phyloP scores from a whole-genome alignment of 345 rosid genomes.

The Murraya koenigii region DNA sequence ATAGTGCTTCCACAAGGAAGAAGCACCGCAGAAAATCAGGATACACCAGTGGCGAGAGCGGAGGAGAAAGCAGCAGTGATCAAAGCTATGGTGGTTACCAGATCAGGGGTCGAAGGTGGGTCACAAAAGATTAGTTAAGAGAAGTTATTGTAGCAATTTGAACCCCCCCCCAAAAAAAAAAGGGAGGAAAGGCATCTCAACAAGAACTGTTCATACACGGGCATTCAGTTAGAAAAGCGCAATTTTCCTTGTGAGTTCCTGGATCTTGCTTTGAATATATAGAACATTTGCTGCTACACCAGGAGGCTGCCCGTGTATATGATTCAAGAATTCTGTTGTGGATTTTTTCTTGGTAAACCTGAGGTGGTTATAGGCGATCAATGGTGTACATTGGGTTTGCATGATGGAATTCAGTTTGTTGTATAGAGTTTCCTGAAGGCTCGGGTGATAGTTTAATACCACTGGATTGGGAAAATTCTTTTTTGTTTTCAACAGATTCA shows the following conservation, averaged over 20 bases:
- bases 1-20: constrained; percentile 67
- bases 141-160: neutral
- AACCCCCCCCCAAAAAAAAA: neutral
- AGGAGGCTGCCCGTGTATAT: constrained; percentile 8
- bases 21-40: constrained; percentile 73
- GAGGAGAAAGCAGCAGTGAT: constrained; percentile 96
- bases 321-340: constrained; percentile 4
- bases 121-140: constrained; percentile 58
- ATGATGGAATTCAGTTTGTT: constrained; percentile 10
- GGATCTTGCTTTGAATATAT: constrained; percentile 4
- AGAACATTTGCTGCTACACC: neutral
- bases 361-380: neutral
- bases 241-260: neutral
- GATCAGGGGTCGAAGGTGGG: constrained; percentile 79
- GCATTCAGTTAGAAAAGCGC: neutral
- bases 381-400: neutral
- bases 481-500: neutral
- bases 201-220: neutral
- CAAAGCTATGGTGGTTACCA: constrained; percentile 71
- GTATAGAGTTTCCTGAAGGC: constrained; percentile 16
- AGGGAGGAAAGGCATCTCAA: neutral
- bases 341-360: neutral
- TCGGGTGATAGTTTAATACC: constrained; percentile 12
- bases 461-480: neutral
- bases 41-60: constrained; percentile 78